Percentiles rank a stretch among this genome's conserved stretches.
These are phyloP conservation scores for Luffa aegyptiaca DNA, from an alignment of 306 rosid genomes.

Conservation along the genomic window DNA sequence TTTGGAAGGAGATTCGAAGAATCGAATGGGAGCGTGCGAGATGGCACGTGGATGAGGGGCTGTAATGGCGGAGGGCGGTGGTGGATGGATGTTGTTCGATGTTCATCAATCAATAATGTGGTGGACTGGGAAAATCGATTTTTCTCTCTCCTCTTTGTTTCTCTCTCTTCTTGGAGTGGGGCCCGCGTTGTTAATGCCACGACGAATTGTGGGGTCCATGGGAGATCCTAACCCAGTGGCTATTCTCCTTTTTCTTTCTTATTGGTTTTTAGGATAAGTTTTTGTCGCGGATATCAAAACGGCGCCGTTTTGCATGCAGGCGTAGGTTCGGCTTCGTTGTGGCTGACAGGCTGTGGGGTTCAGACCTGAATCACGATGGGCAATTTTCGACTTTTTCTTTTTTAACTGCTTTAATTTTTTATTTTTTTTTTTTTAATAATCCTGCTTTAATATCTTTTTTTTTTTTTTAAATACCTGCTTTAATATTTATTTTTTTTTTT, in stretches of 20 bases:
- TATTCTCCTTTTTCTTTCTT: background rate
- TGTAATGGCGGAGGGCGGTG: background rate
- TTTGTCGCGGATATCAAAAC: background rate
- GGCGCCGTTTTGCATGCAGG: no score
- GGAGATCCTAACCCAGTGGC: background rate
- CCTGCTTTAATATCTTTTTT: no score
- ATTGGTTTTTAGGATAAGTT: background rate
- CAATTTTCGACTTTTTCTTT: no score
- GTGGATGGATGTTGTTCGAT: background rate
- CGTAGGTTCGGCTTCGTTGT: no score
- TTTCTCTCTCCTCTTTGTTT: background rate
- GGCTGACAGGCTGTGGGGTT: no score
- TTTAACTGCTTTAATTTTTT: no score
- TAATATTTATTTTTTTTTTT: no score
- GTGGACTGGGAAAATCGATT: background rate
- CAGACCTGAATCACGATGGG: no score
- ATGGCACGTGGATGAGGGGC: background rate
- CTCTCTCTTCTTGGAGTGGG: background rate
- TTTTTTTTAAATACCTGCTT: no score
- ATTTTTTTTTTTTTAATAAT: no score
- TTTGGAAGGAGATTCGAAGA: background rate
- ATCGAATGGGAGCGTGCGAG: background rate
- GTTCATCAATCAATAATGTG: background rate
- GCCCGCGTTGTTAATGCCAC: background rate
- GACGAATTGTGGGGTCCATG: background rate